Base-by-base conservation (phyloP, 768 basidiomycete species). In the Phlebiopsis flavidoalba region DNA sequence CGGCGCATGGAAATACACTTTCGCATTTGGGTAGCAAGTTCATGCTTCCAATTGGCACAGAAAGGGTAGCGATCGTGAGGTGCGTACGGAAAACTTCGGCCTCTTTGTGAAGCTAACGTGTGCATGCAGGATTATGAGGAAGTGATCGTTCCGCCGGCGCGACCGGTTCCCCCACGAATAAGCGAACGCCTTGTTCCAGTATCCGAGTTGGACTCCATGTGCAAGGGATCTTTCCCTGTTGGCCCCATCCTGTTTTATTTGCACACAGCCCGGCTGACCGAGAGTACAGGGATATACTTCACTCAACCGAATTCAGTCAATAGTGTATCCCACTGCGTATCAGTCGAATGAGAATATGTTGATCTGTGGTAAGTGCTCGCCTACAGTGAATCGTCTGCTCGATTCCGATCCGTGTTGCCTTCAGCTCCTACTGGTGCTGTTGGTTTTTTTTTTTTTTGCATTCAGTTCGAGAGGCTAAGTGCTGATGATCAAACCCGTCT, bases 371-470 rank as follows among this genome's bases (percentile, higher is more conserved):
- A 68, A 63, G 81, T 74, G 35, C 12, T n/a, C 19, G 31, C 43
- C 37, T 21, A 50, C 40, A 51, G 24, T 14, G 56, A 22, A 37
- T 60, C 63, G 62, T 40, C 36, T 21, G 47, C 31, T 26, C 10
- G 36, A 43, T 24, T 53, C 43, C 58, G 26, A 63, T 45, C 19
- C 17, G 19, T 31, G 33, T 19, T 17, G 19, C 19, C 49, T 63
- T 37, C 66, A 96, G 95, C 97, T 69, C 97, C 97, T 0, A 99
- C 97, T 64, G 97, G 97, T 80, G 96, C 97, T 65, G 95, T 96
- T 67, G 75, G 90, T 74, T 19, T 2, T 47, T 37, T 17, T 31
- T 19, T 43, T 14, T 17, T 43, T 17, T 43, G 12, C 40, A 4
- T 43, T 19, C 35, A n/a, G n/a, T 19, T n/a, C n/a, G 37, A 14